Evolutionary conservation across 2,329 filamentous ascomycete genomes (phyloP).

Genomic region (Penicillium sp.): DNA sequence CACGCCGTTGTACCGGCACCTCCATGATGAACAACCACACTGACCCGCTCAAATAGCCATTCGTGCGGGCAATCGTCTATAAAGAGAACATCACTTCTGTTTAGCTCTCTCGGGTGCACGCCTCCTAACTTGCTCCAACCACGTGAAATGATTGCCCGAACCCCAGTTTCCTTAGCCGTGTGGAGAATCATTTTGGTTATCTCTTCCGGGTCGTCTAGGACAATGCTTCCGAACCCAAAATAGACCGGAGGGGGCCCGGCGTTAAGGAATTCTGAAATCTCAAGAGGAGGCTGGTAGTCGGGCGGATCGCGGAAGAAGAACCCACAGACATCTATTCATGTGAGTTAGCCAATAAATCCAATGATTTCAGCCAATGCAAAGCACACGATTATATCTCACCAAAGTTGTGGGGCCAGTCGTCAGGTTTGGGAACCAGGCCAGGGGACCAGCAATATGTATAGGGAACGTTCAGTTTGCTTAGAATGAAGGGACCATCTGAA

Average conservation of each 20-base stretch:
- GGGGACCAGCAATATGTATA: conserved; percentile 42
- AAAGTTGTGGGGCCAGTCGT: conserved; percentile 27
- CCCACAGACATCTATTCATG: conserved; percentile 31
- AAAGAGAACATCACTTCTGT: conserved; percentile 40
- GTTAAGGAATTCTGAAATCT: conserved; percentile 42
- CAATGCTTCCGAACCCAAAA: conserved; percentile 55
- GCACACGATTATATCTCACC: not conserved
- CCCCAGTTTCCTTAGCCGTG: conserved; percentile 44
- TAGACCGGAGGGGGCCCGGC: conserved; percentile 49
- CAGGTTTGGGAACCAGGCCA: conserved; percentile 32
- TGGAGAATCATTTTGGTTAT: conserved; percentile 45
- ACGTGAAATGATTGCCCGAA: conserved; percentile 51
- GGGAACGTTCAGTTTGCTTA: conserved; percentile 30
- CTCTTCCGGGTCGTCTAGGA: conserved; percentile 46
- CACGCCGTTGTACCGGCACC: conserved; percentile 56
- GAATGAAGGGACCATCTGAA: conserved; percentile 30
- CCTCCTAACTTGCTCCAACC: conserved; percentile 49
- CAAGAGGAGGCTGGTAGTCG: conserved; percentile 33
- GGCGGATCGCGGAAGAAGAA: conserved; percentile 40
- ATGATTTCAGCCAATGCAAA: too few relatives aligned
- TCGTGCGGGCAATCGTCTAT: conserved; percentile 54
- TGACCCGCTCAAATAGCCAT: conserved; percentile 55
- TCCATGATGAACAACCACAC: conserved; percentile 55
- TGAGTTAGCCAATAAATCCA: not conserved
- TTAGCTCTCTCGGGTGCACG: conserved; percentile 13